phyloP scores from a whole-genome alignment of 495 filamentous ascomycete species.

The Neurospora sp. region DNA sequence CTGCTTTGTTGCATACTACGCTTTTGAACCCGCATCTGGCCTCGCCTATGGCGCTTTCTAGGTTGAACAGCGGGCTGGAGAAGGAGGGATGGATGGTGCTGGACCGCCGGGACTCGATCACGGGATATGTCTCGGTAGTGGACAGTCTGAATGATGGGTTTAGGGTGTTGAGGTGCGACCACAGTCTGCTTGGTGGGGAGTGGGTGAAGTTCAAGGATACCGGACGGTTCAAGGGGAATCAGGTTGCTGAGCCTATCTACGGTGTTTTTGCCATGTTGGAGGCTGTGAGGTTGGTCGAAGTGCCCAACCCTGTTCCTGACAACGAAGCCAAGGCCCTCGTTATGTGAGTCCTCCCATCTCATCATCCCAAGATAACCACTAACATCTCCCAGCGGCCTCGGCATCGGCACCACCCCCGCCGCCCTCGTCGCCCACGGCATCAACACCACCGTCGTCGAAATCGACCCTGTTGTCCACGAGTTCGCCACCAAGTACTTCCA shows the following conservation, averaged over 20 bases:
- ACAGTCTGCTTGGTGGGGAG: conserved; percentile 89
- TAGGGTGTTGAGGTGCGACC: conserved; percentile 83
- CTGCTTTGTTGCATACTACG: conserved; percentile 58
- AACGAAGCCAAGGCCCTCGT: conserved; percentile 69
- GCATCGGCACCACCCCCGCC: conserved; percentile 81
- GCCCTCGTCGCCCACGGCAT: conserved; percentile 82
- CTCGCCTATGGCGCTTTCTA: conserved; percentile 36
- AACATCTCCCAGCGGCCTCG: conserved; percentile 55
- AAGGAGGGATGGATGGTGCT: conserved; percentile 51
- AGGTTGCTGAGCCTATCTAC: conserved; percentile 76
- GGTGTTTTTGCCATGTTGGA: conserved; percentile 88
- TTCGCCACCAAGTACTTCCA: conserved; percentile 77
- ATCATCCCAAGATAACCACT: neutral
- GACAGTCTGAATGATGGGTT: conserved; percentile 61
- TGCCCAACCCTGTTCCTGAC: conserved; percentile 43
- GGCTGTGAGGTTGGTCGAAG: conserved; percentile 70
- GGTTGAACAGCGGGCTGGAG: conserved; percentile 53
- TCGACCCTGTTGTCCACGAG: conserved; percentile 79
- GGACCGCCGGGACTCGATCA: conserved; percentile 70
- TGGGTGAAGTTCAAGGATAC: conserved; percentile 51
- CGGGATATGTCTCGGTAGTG: conserved; percentile 86
- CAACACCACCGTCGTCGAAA: conserved; percentile 83
- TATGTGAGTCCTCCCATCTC: conserved; percentile 46
- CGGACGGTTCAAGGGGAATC: conserved; percentile 27
- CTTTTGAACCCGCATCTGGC: conserved; percentile 63